Evolutionary conservation across 148 eudicot genomes (phyloP), one percentile per base, ranked within the genome.

Genomic region (Rhododendron mucronatum): DNA sequence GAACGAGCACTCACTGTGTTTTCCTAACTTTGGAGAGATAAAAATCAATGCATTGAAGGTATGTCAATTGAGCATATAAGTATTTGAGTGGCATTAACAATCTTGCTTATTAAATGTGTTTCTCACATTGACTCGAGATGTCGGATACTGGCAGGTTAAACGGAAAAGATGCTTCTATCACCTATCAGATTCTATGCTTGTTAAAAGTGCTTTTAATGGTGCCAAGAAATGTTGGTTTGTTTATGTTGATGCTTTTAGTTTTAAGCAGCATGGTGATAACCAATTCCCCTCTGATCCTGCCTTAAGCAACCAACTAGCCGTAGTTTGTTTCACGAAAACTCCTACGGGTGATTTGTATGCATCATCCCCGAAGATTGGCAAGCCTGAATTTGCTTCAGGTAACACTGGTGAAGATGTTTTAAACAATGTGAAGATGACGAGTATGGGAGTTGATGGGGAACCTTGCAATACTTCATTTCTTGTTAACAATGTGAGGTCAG

Each of bases 1-100:
- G 84, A 82, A 3, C 1, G 84, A 82, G 74, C 84, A 82, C 20
- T 33, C 84, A 21, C 51, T 20, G 55, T 78, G 81, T 48, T 78
- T 78, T 84, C 94, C 95, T 5, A 28, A 88, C 5, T 50, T 77
- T 21, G 98, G 98, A 71, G 90, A 89, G 85, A 88, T 95, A 37
- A 71, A 75, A 39, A 87, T 94, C 53, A 83, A 84, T 83, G 88
- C 93, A 47, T 80, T 96, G 67, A 92, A 90, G 96, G 98, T 95
- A 90, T 39, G 84, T 84, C 37, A 65, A 20, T 81, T 83, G 83
- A 57, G 69, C 33, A 53, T 53, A 16, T n/a, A 35, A 35, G 44
- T n/a, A 48, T 23, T 77, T n/a, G 23, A 71, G 55, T 2, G 26
- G 35, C 23, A 14, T 35, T 23, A 39, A n/a, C 18, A 3, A 37